Evolutionary conservation across 768 basidiomycete species (phyloP).

Genomic region (Mrakia blollopis): DNA sequence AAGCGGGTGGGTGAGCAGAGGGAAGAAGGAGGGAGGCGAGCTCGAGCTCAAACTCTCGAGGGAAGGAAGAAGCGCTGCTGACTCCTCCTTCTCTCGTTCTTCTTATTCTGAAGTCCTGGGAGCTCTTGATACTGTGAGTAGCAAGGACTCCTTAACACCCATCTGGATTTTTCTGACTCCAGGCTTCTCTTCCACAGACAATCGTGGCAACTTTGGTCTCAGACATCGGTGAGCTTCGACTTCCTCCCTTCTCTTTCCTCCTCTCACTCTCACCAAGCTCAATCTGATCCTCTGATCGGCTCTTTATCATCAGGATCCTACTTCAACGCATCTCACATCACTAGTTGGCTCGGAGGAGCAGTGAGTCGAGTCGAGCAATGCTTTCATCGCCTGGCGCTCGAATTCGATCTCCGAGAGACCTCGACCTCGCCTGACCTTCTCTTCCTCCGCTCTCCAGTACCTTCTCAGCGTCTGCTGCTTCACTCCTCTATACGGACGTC

Average conservation of each 20-base stretch:
- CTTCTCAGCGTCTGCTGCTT: constrained; percentile 8
- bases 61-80: neutral
- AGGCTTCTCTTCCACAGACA: neutral
- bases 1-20: neutral
- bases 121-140: neutral
- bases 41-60: neutral
- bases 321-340: neutral
- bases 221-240: neutral
- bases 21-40: neutral
- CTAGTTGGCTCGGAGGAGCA: neutral
- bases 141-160: no score
- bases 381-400: neutral
- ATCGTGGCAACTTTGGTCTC: neutral
- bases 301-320: neutral
- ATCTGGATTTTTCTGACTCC: neutral
- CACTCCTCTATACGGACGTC: constrained; percentile 35
- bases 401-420: neutral
- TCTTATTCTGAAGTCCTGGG: neutral
- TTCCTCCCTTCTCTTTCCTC: neutral
- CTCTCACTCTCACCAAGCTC: neutral
- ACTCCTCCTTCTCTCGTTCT: neutral
- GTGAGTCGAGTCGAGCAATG: neutral
- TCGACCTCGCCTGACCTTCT: neutral
- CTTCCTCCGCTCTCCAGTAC: neutral
- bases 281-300: neutral